Evolutionary conservation across 495 filamentous ascomycete species (phyloP), one percentile per base, ranked within the genome.

Genomic region (Penicillium pulvis): DNA sequence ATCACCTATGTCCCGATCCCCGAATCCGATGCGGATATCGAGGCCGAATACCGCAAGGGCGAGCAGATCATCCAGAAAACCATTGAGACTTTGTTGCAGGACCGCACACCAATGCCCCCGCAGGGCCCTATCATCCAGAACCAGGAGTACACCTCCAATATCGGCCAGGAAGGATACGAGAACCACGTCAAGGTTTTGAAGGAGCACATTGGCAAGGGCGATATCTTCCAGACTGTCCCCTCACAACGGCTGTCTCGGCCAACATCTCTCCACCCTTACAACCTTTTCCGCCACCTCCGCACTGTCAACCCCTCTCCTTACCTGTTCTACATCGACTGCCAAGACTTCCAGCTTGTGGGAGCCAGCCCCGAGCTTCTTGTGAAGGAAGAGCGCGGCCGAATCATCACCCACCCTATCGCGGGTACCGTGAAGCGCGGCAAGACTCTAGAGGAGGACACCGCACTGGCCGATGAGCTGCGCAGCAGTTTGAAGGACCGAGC

Each of bases 141-240:
- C 60, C 85, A 92, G 55, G 79, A 91, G 60, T 96, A 93, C 71
- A 87, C 81, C n/a, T 97, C 93, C 64, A 98, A 98, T 72, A 92
- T 97, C 63, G 94, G 94, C 35, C 89, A 81, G 45, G 77, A 78
- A 26, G 94, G 94, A 6, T 98, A 98, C 73, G 92, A 97, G 71
- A 72, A 70, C 24, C 94, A 97, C 66, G 95, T 98, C 54, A 85
- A 77, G 3, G 76, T 68, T 8, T 77, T 98, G 54, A 96, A 96
- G 75, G 75, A 88, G 64, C 93, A 97, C 78, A 98, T 98, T 63
- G 79, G 81, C 62, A 83, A 84, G 48, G 94, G 94, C 50, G 90
- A 97, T 78, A 97, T 98, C 69, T 97, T 98, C 78, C 94, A 98
- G 72, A 90, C 92, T 1, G 94, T 98, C 2, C 94, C 94, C 1